Evolutionary conservation across 768 basidiomycete genomes (phyloP), one percentile per base, ranked within the genome.

Genomic region (Serpula lacrymans): DNA sequence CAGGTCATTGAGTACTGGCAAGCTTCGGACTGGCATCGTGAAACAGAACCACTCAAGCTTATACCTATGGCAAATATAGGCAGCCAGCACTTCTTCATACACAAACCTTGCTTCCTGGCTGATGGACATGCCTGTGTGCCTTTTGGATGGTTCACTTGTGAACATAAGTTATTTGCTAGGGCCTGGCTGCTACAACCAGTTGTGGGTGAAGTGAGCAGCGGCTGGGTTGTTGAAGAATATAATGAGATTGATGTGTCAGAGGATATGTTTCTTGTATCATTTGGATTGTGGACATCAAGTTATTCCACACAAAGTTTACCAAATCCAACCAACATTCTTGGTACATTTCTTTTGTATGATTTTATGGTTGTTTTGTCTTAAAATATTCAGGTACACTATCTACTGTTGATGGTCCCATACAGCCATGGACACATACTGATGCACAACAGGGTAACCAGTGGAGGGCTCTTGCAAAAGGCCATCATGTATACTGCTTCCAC

Each of bases 11-110:
- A 67, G 37, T 51, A 57, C 20, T 43, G 48, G 16, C 60, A 63
- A 37, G 57, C 49, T 0, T 7, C 18, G 3, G 46, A 47, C 2
- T 68, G 64, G 68, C 49, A 59, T 0, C 13, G 55, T 10, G 58
- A 67, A 22, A 23, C 62, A 3, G 43, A 51, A 21, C 16, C 38
- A 3, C 39, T 49, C 13, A 45, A 50, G 1, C 29, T 47, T 0
- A 64, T 61, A 1, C 65, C 64, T 1, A 60, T 63, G 55, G 34
- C 54, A 4, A 53, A 55, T 4, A 33, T 58, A 7, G 39, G 28
- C 1, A 18, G 25, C 1, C 45, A 54, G 13, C 53, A 68, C 34
- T 65, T 49, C 34, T 68, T 46, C 28, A 48, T 60, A 1, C 46
- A 49, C 25, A 59, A 68, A 39, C 63, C 61, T 2, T 42, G 56